Evolutionary conservation across 2,329 filamentous ascomycete species (phyloP).

Genomic region (Nemania sp.): DNA sequence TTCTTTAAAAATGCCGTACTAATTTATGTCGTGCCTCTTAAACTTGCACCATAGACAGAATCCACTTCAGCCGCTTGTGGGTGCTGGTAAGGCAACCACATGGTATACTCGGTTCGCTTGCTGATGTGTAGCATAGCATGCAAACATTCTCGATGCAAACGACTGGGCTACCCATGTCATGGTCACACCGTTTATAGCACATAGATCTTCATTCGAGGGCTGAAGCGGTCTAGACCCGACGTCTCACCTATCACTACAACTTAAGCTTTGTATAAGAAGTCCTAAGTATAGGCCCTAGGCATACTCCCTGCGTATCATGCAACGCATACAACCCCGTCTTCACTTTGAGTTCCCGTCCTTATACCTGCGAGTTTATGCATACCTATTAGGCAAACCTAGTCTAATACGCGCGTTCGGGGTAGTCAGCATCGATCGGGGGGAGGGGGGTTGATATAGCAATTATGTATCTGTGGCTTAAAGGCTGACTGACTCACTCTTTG

Average conservation of each 20-base stretch:
- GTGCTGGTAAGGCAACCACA: constrained; percentile 14
- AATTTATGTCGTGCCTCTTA: background rate
- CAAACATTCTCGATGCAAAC: constrained; percentile 10
- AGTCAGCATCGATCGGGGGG: background rate
- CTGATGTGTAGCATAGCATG: constrained; percentile 18
- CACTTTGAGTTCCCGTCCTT: constrained; percentile 1
- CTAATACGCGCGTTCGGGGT: too few species aligned
- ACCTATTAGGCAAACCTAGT: too few species aligned
- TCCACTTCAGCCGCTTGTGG: constrained; percentile 23
- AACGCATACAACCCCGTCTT: background rate
- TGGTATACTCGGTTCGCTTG: constrained; percentile 2
- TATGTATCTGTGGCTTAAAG: too few species aligned
- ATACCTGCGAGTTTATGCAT: too few species aligned
- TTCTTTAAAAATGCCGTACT: background rate
- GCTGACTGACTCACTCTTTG: too few species aligned
- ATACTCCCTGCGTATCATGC: constrained; percentile 29
- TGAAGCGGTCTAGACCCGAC: constrained; percentile 33
- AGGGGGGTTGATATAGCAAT: too few species aligned
- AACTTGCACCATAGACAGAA: constrained; percentile 2
- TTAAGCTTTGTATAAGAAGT: constrained; percentile 12
- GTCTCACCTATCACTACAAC: constrained; percentile 16
- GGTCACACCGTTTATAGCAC: constrained; percentile 27
- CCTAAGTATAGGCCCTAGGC: too few species aligned
- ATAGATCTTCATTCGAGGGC: constrained; percentile 21
- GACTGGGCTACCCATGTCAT: constrained; percentile 19